Percentiles rank a stretch among this genome's conserved stretches.
These are phyloP conservation scores for Kitagawia praeruptora DNA, from an alignment of 129 eudicot genomes.

Conservation along the genomic window DNA sequence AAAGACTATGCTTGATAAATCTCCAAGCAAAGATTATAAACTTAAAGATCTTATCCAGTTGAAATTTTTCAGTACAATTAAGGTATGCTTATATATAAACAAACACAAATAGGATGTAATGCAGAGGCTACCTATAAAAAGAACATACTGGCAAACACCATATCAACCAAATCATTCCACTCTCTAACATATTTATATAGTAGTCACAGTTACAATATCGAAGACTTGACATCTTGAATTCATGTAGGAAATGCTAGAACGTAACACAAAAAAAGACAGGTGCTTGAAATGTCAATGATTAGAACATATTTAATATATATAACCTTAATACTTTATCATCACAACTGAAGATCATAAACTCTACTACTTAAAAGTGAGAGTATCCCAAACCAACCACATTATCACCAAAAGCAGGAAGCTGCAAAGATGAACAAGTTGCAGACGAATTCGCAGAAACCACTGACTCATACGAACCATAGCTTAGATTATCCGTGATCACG, in stretches of 20 bases:
- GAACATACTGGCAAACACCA: background rate
- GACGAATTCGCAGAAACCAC: conserved; percentile 19
- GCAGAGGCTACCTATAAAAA: background rate
- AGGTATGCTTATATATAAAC: no score
- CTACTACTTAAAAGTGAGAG: conserved; percentile 25
- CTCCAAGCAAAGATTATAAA: background rate
- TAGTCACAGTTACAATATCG: conserved; percentile 5
- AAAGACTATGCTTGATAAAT: background rate
- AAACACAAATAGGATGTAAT: background rate
- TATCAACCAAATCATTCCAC: conserved; percentile 12
- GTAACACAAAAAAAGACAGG: background rate
- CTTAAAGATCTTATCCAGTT: background rate
- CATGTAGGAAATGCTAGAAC: background rate
- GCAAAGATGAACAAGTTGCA: conserved; percentile 27
- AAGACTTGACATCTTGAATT: background rate
- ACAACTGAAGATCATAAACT: background rate
- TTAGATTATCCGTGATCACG: background rate
- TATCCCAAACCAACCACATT: conserved; percentile 52
- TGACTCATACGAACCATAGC: conserved; percentile 1
- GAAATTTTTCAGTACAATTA: background rate
- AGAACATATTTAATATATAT: background rate
- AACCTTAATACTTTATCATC: background rate
- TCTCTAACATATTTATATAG: background rate
- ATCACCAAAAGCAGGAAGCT: conserved; percentile 26
- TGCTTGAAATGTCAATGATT: conserved; percentile 13